A percentile compares a stretch with the other conserved stretches of the same genome.
phyloP scores from a whole-genome alignment of 2,329 filamentous ascomycete species.

The Epichloe gansuensis region DNA sequence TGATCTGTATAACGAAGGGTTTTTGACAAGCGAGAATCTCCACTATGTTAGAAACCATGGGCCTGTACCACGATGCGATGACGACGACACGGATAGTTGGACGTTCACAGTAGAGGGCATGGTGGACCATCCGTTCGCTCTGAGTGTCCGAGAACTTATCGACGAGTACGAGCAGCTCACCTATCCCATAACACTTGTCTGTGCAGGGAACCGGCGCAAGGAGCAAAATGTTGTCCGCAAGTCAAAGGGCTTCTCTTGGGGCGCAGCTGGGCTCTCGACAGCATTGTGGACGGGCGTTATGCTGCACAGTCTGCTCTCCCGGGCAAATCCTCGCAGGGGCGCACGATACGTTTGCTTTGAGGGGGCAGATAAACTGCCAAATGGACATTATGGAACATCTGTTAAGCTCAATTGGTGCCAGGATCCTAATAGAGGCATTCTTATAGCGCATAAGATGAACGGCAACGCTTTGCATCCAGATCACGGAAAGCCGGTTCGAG shows the following conservation, averaged over 20 bases:
- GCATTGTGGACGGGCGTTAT: slow-evolving; percentile 77
- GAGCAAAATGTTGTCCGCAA: slow-evolving; percentile 87
- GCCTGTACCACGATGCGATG: slow-evolving; percentile 60
- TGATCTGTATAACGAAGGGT: slow-evolving; percentile 65
- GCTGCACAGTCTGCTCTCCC: slow-evolving; percentile 56
- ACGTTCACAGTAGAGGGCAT: slow-evolving; percentile 73
- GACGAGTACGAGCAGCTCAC: slow-evolving; percentile 68
- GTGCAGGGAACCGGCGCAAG: slow-evolving; percentile 82
- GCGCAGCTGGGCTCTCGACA: slow-evolving; percentile 73
- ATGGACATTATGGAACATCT: slow-evolving; percentile 79
- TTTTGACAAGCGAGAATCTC: slow-evolving; percentile 73
- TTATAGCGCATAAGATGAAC: slow-evolving; percentile 87
- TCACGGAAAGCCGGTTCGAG: slow-evolving; percentile 72
- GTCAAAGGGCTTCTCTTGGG: slow-evolving; percentile 91
- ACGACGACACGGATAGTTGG: slow-evolving; percentile 65
- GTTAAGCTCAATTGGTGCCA: slow-evolving; percentile 80
- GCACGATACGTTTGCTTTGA: slow-evolving; percentile 85
- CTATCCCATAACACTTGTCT: slow-evolving; percentile 78
- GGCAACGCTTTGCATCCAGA: slow-evolving; percentile 68
- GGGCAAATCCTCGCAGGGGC: slow-evolving; percentile 52
- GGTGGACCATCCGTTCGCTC: slow-evolving; percentile 60
- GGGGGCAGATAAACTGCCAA: slow-evolving; percentile 76
- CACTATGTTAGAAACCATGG: slow-evolving; percentile 93
- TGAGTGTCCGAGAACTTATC: slow-evolving; percentile 62
- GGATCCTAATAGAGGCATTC: slow-evolving; percentile 70